A percentile compares a stretch with the other conserved stretches of the same genome.
These are phyloP conservation scores for Ophiorrhiza pumila DNA, from an alignment of 257 asterid species.

Conservation along the genomic window DNA sequence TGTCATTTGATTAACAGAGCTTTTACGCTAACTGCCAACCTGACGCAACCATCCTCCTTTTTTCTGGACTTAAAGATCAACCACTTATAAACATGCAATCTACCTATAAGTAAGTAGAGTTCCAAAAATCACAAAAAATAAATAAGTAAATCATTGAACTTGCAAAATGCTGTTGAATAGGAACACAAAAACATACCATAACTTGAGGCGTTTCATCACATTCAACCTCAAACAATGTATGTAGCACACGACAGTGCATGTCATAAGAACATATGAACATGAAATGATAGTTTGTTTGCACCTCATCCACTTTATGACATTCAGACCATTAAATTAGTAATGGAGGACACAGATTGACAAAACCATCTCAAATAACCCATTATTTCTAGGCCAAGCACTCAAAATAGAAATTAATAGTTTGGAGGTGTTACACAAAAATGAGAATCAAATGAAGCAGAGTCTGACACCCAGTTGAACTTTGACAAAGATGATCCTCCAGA, in stretches of 20 bases:
- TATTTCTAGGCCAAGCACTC: background rate
- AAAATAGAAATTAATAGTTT: background rate
- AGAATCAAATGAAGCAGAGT: background rate
- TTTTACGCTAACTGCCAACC: no score
- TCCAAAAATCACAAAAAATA: no score
- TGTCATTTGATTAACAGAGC: no score
- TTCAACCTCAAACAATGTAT: background rate
- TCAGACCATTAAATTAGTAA: background rate
- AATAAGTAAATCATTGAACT: no score
- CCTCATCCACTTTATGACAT: background rate
- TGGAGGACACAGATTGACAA: background rate
- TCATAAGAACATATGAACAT: background rate
- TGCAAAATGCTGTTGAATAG: background rate
- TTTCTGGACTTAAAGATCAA: no score
- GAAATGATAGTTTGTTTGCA: background rate
- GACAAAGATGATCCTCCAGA: background rate
- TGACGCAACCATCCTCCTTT: no score
- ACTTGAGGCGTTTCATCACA: background rate
- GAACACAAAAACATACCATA: background rate
- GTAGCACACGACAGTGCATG: no score
- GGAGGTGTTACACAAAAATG: background rate
- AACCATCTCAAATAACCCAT: no score
- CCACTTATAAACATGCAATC: no score
- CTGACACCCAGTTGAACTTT: slow-evolving; percentile 1
- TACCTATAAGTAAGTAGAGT: no score